Conservation (phyloP, 2,329 filamentous ascomycete species). For the Acrocalymma vagum region DNA sequence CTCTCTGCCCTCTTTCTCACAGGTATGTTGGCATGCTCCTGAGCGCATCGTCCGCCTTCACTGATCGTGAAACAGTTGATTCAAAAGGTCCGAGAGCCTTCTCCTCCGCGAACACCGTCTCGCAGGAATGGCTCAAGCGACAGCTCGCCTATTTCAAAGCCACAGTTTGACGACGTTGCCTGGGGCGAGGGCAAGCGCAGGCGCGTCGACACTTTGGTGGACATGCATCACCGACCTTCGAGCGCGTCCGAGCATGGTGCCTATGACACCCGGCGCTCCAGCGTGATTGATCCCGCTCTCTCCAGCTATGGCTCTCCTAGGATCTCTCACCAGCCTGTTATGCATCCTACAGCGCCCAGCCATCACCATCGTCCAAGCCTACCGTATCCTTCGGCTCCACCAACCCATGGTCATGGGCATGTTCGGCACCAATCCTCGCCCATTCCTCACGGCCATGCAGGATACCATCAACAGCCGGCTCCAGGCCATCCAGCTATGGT, state of each 20-base stretch:
- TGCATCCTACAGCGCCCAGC: slow-evolving; percentile 10
- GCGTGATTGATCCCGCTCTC: slow-evolving; percentile 33
- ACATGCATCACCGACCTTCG: slow-evolving; percentile 27
- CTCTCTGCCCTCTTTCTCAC: slow-evolving; percentile 39
- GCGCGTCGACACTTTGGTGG: slow-evolving; percentile 35
- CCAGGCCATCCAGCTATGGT: slow-evolving; percentile 13
- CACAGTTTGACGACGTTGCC: slow-evolving; percentile 38
- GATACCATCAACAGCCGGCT: slow-evolving; percentile 18
- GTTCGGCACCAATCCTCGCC: slow-evolving; percentile 39
- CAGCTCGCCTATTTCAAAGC: slow-evolving; percentile 34
- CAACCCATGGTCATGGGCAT: slow-evolving; percentile 18
- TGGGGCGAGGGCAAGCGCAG: slow-evolving; percentile 37
- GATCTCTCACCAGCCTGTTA: slow-evolving; percentile 8
- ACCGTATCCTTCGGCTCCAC: slow-evolving; percentile 28
- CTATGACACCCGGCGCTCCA: slow-evolving; percentile 26
- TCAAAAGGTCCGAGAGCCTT: slow-evolving; percentile 36
- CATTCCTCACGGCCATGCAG: slow-evolving; percentile 21
- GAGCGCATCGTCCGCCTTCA: background rate
- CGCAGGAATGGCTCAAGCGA: slow-evolving; percentile 33
- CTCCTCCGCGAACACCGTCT: slow-evolving; percentile 43
- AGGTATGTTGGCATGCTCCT: slow-evolving; percentile 25
- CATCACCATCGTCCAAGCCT: slow-evolving; percentile 40
- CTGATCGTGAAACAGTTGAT: slow-evolving; percentile 31
- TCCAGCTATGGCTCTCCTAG: slow-evolving; percentile 20
- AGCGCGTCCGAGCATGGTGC: slow-evolving; percentile 21